These are phyloP conservation scores for Rhizopogon roseolus DNA, from an alignment of 768 basidiomycete species.

Conservation along the genomic window DNA sequence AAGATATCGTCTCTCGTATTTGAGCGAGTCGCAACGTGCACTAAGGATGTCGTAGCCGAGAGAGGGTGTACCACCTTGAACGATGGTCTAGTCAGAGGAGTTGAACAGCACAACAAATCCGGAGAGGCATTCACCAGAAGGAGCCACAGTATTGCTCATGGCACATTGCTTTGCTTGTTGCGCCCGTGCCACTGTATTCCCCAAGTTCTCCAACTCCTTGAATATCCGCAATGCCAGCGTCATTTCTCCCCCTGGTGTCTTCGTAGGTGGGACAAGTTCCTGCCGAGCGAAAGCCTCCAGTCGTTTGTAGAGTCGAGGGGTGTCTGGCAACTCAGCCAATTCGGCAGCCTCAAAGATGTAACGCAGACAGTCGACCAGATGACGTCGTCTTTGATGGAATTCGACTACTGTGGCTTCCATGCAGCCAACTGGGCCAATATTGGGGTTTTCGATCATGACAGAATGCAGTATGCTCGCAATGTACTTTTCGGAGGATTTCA, in stretches of 20 bases:
- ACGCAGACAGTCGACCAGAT: conserved; percentile 66
- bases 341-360: conserved; percentile 63
- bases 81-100: neutral
- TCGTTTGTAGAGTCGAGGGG: conserved; percentile 45
- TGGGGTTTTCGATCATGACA: conserved; percentile 61
- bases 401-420: conserved; percentile 64
- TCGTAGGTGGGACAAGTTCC: conserved; percentile 44
- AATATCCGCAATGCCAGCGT: conserved; percentile 54
- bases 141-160: conserved; percentile 47
- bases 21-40: conserved; percentile 67
- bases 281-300: conserved; percentile 50
- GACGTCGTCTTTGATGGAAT: conserved; percentile 65
- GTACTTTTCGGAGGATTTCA: conserved; percentile 80
- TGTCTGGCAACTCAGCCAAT: conserved; percentile 36
- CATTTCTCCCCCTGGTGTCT: conserved; percentile 24
- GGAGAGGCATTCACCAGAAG: conserved; percentile 51
- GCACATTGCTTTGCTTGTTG: conserved; percentile 61
- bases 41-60: conserved; percentile 66
- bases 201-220: conserved; percentile 58
- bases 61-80: conserved; percentile 35
- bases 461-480: conserved; percentile 64
- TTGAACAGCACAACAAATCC: neutral
- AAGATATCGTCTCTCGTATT: conserved; percentile 67
- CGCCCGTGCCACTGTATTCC: conserved; percentile 46
- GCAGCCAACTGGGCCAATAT: conserved; percentile 48